A percentile compares a stretch with the other conserved stretches of the same genome.
Conservation (phyloP, 148 eudicot species). For the Bassia scoparia region DNA sequence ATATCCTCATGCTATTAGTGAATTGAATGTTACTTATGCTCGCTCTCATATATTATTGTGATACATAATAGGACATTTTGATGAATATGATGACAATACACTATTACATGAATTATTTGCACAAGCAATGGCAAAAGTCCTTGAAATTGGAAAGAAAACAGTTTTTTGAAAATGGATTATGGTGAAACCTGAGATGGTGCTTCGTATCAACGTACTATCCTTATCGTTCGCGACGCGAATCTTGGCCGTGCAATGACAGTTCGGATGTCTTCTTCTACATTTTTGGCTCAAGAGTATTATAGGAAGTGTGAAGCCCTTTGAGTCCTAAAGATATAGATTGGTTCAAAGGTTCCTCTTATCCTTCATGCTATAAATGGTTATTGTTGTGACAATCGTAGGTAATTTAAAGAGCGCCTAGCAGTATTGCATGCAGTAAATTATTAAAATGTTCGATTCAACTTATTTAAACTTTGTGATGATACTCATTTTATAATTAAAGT, state of each 20-base stretch:
- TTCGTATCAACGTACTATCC: constrained; percentile 26
- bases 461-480: too few relatives aligned
- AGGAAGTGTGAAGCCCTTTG: constrained; percentile 52
- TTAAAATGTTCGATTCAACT: too few relatives aligned
- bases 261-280: constrained; percentile 23
- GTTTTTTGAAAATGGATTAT: constrained; percentile 31
- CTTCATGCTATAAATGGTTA: constrained; percentile 44
- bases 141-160: constrained; percentile 36
- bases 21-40: too few relatives aligned
- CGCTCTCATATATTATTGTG: too few relatives aligned
- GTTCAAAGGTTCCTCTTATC: constrained; percentile 43
- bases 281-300: constrained; percentile 37
- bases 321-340: constrained; percentile 44
- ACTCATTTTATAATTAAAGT: too few relatives aligned
- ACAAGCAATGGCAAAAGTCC: constrained; percentile 34
- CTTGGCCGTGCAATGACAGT: constrained; percentile 4
- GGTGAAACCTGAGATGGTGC: constrained; percentile 22
- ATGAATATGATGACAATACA: too few relatives aligned
- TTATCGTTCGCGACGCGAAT: constrained; percentile 10
- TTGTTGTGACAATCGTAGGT: constrained; percentile 51
- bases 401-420: too few relatives aligned
- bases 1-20: too few relatives aligned
- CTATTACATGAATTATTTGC: constrained; percentile 27
- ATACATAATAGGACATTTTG: too few relatives aligned
- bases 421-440: too few relatives aligned